These are phyloP conservation scores for Suhomyces sp. DNA, from an alignment of 805 yeast genomes.

Conservation along the genomic window DNA sequence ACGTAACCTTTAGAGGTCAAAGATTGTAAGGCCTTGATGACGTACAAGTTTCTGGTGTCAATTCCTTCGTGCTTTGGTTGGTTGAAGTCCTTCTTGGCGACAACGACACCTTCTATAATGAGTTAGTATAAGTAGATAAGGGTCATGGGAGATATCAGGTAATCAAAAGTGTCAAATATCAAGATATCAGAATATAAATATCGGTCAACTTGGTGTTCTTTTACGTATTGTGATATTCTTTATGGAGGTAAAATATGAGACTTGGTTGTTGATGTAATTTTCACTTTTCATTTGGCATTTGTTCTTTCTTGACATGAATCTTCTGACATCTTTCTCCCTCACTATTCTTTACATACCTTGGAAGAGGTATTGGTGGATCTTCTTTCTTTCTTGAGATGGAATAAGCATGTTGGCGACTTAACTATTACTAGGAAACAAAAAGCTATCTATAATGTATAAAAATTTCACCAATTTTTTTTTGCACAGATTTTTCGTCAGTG, in stretches of 20 bases:
- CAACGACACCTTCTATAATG: slow-evolving; percentile 92
- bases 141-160: too few relatives aligned
- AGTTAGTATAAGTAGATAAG: slow-evolving; percentile 48
- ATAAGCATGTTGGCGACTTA: slow-evolving; percentile 70
- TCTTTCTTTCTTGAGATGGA: slow-evolving; percentile 99
- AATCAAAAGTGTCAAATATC: too few relatives aligned
- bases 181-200: too few relatives aligned
- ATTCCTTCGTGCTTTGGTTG: slow-evolving; percentile 97
- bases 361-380: slow-evolving; percentile 98
- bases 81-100: slow-evolving; percentile 98
- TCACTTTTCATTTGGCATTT: too few relatives aligned
- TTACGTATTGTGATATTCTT: too few relatives aligned
- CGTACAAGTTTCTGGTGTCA: slow-evolving; percentile 96
- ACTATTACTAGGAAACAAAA: slow-evolving; percentile 7
- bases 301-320: neutral
- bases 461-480: slow-evolving; percentile 4
- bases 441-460: neutral
- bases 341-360: slow-evolving; percentile 76
- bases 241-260: too few relatives aligned
- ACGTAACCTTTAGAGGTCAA: slow-evolving; percentile 98
- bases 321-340: neutral
- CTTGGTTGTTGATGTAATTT: too few relatives aligned
- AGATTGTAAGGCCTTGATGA: slow-evolving; percentile 98
- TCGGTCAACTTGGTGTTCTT: too few relatives aligned
- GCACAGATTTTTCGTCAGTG: slow-evolving; percentile 6